Base-by-base conservation (phyloP, 257 asterid genomes). In the Perilla frutescens region DNA sequence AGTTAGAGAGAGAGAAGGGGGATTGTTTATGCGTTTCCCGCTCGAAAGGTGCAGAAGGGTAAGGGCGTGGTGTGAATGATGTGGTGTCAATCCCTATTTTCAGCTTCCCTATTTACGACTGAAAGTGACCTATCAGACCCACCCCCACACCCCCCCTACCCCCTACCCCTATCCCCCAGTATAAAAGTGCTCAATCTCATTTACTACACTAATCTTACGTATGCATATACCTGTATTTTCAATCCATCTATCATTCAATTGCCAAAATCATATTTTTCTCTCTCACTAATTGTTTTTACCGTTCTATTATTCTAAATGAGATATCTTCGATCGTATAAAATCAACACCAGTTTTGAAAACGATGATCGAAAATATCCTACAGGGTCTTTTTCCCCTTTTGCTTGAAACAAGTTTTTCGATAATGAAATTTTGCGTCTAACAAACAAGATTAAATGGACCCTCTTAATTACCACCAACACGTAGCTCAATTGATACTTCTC, bases 11-110 rank as follows among this genome's bases (percentile, higher is more conserved):
- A 62, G 67, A 64, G 72, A 48, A 45, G 5, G 57, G 40, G 62
- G 15, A 74, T 74, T 15, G 62, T 45, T 57, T 37, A 48, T 60
- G 76, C 4, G 44, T 51, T 76, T 76, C 80, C 76, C 73, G 77
- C 77, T 77, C 58, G 56, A 77, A 71, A 69, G 76, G 80, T 39
- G 53, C 14, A 45, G 79, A 20, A 64, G 72, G 71, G 63, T 4
- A 51, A 66, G 74, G 49, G 69, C 68, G 75, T 75, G 75, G 75
- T 49, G 48, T 48, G 65, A 26, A 14, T 68, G 71, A 59, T 53
- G 80, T 60, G 76, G 73, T 65, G 77, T 77, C 69, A 63, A 77
- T 71, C 73, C 81, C 73, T 64, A 70, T 77, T 77, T 77, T 70
- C 68, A 77, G 81, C 73, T 77, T 64, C 76, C 53, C 69, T 64